These are phyloP conservation scores for Colletotrichum liriopes DNA, from an alignment of 2,329 filamentous ascomycete genomes.

Conservation along the genomic window DNA sequence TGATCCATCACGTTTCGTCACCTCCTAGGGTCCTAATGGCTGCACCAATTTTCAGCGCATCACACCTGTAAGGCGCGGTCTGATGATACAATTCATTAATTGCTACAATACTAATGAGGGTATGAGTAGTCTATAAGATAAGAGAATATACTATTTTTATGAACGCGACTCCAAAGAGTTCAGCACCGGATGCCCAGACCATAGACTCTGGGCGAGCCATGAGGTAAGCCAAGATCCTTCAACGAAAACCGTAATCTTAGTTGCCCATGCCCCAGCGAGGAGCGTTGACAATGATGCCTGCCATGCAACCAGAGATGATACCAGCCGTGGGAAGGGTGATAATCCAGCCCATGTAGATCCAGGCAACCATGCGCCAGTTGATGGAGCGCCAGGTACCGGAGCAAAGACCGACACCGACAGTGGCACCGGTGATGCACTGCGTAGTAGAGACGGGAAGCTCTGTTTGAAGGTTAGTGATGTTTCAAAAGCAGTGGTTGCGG, in stretches of 20 bases:
- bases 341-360: conserved; percentile 69
- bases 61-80: not conserved
- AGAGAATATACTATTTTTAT: not conserved
- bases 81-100: not conserved
- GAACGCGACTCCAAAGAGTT: not conserved
- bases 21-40: too few relatives aligned
- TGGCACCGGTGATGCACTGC: conserved; percentile 71
- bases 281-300: conserved; percentile 72
- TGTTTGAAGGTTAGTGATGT: conserved; percentile 6
- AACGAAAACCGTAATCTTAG: not conserved
- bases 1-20: too few relatives aligned
- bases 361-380: conserved; percentile 70
- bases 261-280: conserved; percentile 58
- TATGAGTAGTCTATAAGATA: conserved; percentile 5
- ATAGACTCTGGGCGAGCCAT: too few relatives aligned
- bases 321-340: conserved; percentile 63
- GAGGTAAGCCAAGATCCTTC: not conserved
- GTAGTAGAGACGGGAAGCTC: conserved; percentile 71
- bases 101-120: conserved; percentile 2
- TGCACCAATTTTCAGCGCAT: not conserved
- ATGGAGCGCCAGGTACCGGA: conserved; percentile 68
- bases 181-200: not conserved
- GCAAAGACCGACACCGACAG: conserved; percentile 70
- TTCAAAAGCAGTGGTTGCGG: too few relatives aligned
- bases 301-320: conserved; percentile 68